Conservation (phyloP, 2,329 filamentous ascomycete species). For the Aspergillus clavatus region DNA sequence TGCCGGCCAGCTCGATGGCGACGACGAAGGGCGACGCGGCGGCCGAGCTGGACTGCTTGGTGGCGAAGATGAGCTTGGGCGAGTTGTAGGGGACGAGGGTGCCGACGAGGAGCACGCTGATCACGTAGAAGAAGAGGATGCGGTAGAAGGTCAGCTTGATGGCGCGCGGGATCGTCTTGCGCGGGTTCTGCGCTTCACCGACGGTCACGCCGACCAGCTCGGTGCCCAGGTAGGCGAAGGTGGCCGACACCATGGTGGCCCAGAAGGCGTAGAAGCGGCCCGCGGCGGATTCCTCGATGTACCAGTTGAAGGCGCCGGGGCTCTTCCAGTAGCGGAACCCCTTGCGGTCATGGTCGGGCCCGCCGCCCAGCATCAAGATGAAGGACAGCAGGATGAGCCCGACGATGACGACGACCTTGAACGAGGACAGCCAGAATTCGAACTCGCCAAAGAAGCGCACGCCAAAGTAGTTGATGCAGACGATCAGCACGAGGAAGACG, state of each 20-base stretch:
- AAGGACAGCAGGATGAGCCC: slow-evolving; percentile 63
- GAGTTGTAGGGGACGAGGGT: slow-evolving; percentile 73
- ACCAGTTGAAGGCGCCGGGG: slow-evolving; percentile 55
- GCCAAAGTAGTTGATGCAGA: slow-evolving; percentile 65
- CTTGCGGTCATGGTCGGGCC: slow-evolving; percentile 56
- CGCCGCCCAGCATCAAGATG: slow-evolving; percentile 61
- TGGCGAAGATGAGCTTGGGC: slow-evolving; percentile 50
- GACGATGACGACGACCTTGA: slow-evolving; percentile 65
- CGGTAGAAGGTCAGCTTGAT: slow-evolving; percentile 79
- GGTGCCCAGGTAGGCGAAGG: slow-evolving; percentile 73
- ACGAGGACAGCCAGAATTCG: slow-evolving; percentile 56
- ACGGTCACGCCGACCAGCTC: slow-evolving; percentile 75
- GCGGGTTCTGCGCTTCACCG: slow-evolving; percentile 73
- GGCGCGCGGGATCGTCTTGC: slow-evolving; percentile 68
- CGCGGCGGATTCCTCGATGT: slow-evolving; percentile 40
- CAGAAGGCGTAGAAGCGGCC: slow-evolving; percentile 62
- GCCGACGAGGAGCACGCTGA: slow-evolving; percentile 68
- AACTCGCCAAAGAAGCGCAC: slow-evolving; percentile 67
- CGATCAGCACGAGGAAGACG: slow-evolving; percentile 59
- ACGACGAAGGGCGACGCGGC: slow-evolving; percentile 71
- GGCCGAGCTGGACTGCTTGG: slow-evolving; percentile 46
- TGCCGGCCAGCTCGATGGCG: slow-evolving; percentile 61
- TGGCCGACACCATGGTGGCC: slow-evolving; percentile 68
- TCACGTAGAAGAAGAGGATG: slow-evolving; percentile 73
- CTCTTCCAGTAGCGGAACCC: slow-evolving; percentile 64